Evolutionary conservation across 495 filamentous ascomycete genomes (phyloP).

Genomic region (Annulohypoxylon stygium): DNA sequence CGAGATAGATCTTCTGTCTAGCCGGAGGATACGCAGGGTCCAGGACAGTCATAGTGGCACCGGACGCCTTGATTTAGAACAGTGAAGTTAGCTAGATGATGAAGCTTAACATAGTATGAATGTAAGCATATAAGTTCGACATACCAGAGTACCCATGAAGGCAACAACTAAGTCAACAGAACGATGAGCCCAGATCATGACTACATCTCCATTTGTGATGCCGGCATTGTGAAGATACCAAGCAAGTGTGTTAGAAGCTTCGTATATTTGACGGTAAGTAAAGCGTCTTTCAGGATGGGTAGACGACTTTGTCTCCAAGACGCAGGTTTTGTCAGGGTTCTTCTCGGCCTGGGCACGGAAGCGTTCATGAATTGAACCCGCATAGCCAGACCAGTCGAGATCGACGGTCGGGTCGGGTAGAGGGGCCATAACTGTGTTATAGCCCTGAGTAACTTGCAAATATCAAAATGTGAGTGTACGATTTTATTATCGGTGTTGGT

Average conservation of each 20-base stretch:
- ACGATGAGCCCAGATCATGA: slow-evolving; percentile 92
- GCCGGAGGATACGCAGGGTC: slow-evolving; percentile 91
- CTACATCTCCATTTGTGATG: slow-evolving; percentile 83
- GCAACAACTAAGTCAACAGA: slow-evolving; percentile 78
- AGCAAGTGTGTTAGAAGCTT: slow-evolving; percentile 83
- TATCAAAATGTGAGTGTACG: background rate
- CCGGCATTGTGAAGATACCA: slow-evolving; percentile 82
- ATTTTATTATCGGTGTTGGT: background rate
- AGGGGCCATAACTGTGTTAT: slow-evolving; percentile 32
- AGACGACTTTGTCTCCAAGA: slow-evolving; percentile 81
- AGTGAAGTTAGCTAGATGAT: slow-evolving; percentile 29
- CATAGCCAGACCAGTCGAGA: slow-evolving; percentile 85
- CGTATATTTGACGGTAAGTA: slow-evolving; percentile 89
- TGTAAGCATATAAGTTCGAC: background rate
- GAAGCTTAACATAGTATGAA: background rate
- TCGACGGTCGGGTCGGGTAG: slow-evolving; percentile 82
- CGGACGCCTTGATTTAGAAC: slow-evolving; percentile 62
- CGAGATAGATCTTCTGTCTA: slow-evolving; percentile 89
- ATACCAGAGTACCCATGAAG: slow-evolving; percentile 70
- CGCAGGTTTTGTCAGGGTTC: slow-evolving; percentile 83
- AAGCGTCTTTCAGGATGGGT: slow-evolving; percentile 73
- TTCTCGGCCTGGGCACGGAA: slow-evolving; percentile 72
- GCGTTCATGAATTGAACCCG: slow-evolving; percentile 78
- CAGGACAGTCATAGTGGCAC: slow-evolving; percentile 83
- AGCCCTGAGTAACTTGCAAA: background rate